Base-by-base conservation (phyloP, 1,284 basidiomycete genomes). In the Malassezia restricta region DNA sequence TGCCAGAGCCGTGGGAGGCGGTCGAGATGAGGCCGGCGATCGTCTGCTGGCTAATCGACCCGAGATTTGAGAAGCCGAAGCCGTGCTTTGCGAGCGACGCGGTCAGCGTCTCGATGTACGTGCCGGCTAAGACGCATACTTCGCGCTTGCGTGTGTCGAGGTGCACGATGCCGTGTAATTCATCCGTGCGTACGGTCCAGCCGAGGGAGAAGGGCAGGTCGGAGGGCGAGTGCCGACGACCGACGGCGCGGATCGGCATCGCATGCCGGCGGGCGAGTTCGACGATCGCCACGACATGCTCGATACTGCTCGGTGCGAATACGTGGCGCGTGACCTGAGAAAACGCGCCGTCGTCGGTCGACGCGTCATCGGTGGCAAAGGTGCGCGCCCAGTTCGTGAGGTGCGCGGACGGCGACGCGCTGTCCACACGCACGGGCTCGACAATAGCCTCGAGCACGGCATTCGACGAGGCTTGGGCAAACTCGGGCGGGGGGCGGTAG, bases 1-100 rank as follows among this genome's bases (percentile, higher is more conserved):
- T 78, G 31, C 94, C 92, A 3, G 86, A 84, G 45, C 92, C 92
- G 76, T 98, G 92, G 0, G 91, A 91, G 3, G 89, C 89, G 40
- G 94, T 98, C 8, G 89, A 85, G 67, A 98, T 80, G 59, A 91
- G 81, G 31, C 92, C 92, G n/a, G 81, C 91, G 58, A 98, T 79
- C 3, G 90, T 90, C 75, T 96, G 92, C 74, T 95, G 89, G 37
- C 88, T 92, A 71, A 98, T 96, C 38, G 89, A 92, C 38, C 94
- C 94, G 57, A 96, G 79, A 74, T 89, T 94, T 68, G 81, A 82
- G 80, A 98, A 83, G 14, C 63, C 59, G 20, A 62, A 58, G 29
- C 79, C 78, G 62, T 83, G 77, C n/a, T 77, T 74, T 33, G 79
- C 81, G 47, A 96, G 83, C 3, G 58, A 55, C 17, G 59, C 59